Evolutionary conservation across 345 rosid genomes (phyloP).

Genomic region (Populus simonii): DNA sequence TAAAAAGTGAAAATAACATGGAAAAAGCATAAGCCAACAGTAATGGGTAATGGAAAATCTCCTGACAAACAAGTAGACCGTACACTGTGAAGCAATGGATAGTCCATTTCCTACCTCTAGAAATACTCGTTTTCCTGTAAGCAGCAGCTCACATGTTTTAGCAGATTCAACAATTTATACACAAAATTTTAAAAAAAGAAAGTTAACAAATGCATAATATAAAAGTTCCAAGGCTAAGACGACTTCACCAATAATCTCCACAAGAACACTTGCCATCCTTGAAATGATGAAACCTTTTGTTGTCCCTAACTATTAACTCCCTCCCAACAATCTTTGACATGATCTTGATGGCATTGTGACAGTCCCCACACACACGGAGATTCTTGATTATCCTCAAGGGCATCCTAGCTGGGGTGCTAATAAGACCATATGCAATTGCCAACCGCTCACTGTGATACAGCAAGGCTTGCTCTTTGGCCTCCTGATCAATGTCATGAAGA

Average conservation of each 20-base stretch:
- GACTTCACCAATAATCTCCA: slow-evolving; percentile 48
- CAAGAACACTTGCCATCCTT: slow-evolving; percentile 48
- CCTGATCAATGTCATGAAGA: slow-evolving; percentile 78
- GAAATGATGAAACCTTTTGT: slow-evolving; percentile 76
- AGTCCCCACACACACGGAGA: slow-evolving; percentile 69
- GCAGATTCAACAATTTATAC: slow-evolving; percentile 10
- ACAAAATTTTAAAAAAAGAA: background rate
- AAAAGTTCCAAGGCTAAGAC: too few relatives aligned
- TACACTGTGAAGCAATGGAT: background rate
- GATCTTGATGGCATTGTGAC: slow-evolving; percentile 84
- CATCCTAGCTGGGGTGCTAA: slow-evolving; percentile 64
- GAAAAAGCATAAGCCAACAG: background rate
- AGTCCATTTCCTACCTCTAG: background rate
- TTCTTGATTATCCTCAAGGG: slow-evolving; percentile 73
- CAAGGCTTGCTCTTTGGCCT: slow-evolving; percentile 77
- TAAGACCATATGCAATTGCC: slow-evolving; percentile 81
- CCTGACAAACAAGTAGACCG: background rate
- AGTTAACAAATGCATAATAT: background rate
- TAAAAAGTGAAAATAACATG: background rate
- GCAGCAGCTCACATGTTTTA: background rate
- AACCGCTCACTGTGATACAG: slow-evolving; percentile 74
- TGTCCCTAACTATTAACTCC: slow-evolving; percentile 69
- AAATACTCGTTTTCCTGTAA: background rate
- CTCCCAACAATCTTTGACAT: slow-evolving; percentile 75
- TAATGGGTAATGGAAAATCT: background rate